These are phyloP conservation scores for Calocera viscosa DNA, from an alignment of 768 basidiomycete species.

Conservation along the genomic window DNA sequence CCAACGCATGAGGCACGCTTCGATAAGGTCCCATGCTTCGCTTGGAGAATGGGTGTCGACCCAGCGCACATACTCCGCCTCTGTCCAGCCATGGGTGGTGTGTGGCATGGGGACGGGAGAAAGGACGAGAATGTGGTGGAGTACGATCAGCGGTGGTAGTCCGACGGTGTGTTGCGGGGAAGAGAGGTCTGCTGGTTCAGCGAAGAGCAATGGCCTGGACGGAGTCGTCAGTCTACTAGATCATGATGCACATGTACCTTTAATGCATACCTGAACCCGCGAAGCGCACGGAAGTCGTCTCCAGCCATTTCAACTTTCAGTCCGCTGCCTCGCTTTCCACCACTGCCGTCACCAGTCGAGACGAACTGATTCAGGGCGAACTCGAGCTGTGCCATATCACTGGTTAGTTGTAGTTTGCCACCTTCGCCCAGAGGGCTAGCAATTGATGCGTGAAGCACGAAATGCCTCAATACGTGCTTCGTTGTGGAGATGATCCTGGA, in stretches of 20 bases:
- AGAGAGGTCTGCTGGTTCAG: constrained; percentile 62
- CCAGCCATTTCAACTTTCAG: constrained; percentile 61
- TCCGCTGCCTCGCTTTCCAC: constrained; percentile 30
- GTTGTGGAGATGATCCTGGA: constrained; percentile 53
- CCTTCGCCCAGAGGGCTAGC: constrained; percentile 81
- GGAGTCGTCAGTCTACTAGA: background rate
- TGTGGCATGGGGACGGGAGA: constrained; percentile 69
- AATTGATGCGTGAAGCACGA: constrained; percentile 89
- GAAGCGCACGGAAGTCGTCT: constrained; percentile 72
- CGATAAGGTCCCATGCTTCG: constrained; percentile 70
- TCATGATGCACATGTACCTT: background rate
- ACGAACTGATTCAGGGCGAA: constrained; percentile 75
- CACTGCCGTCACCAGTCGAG: constrained; percentile 28
- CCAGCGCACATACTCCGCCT: constrained; percentile 94
- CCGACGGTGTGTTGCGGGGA: constrained; percentile 55
- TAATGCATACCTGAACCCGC: constrained; percentile 65
- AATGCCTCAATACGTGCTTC: constrained; percentile 68
- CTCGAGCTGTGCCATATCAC: constrained; percentile 94
- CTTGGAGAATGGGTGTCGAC: constrained; percentile 76
- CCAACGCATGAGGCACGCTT: constrained; percentile 66
- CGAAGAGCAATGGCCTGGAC: constrained; percentile 71
- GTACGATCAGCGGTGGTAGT: constrained; percentile 73
- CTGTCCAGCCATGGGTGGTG: constrained; percentile 82
- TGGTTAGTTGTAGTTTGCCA: constrained; percentile 87
- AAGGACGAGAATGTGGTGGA: constrained; percentile 86